These are phyloP conservation scores for Pichia membranifaciens DNA, from an alignment of 805 yeast species.

Conservation along the genomic window DNA sequence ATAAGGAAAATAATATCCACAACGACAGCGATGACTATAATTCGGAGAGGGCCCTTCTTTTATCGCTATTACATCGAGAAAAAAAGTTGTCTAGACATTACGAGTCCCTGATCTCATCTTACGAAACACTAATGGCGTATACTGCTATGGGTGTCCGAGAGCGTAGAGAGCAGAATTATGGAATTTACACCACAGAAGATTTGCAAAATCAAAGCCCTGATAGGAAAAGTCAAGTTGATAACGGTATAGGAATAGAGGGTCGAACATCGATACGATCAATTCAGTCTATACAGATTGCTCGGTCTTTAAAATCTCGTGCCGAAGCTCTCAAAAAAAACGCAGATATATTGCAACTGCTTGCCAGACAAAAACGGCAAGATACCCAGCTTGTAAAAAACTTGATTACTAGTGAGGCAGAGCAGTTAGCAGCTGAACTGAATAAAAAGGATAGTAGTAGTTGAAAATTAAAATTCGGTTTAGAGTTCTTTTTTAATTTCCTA, in stretches of 20 bases:
- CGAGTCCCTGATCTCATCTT: conserved; percentile 11
- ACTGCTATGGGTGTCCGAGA: conserved; percentile 1
- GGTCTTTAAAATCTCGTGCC: background rate
- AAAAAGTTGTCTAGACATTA: conserved; percentile 10
- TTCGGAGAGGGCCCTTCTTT: conserved; percentile 1
- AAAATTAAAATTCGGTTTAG: too few species aligned
- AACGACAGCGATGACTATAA: background rate
- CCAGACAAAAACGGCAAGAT: background rate
- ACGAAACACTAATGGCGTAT: conserved; percentile 16
- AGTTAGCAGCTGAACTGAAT: conserved; percentile 21
- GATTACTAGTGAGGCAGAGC: conserved; percentile 17
- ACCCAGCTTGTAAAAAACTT: background rate
- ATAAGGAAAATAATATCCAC: background rate
- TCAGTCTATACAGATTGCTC: conserved; percentile 3
- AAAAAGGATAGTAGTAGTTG: conserved; percentile 12
- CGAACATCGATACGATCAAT: background rate
- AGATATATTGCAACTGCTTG: conserved; percentile 1
- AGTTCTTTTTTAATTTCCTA: too few species aligned
- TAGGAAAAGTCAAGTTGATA: background rate
- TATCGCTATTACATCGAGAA: conserved; percentile 10
- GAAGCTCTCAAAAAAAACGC: conserved; percentile 4
- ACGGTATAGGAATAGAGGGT: background rate
- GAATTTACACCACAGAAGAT: background rate
- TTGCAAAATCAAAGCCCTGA: background rate
- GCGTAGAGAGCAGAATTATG: conserved; percentile 7